phyloP scores from a whole-genome alignment of 164 flowering plant species.

The grape (Vitis vinifera) region DNA sequence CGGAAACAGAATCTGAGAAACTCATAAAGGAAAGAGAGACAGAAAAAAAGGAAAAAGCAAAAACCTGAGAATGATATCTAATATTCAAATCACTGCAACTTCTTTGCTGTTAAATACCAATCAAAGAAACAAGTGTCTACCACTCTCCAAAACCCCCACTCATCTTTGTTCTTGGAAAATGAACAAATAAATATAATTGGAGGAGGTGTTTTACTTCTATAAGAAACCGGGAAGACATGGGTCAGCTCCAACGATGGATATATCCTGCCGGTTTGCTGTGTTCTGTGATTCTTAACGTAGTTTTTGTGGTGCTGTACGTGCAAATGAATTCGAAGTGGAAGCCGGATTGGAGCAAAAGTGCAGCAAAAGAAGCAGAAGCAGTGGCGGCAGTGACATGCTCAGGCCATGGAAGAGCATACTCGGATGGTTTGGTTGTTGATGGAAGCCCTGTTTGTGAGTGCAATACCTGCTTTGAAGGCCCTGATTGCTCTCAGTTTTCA shows the following conservation, averaged over 20 bases:
- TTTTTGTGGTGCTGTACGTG: neutral
- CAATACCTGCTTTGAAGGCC: constrained; percentile 29
- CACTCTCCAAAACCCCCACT: too few relatives aligned
- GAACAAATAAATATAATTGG: too few relatives aligned
- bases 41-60: too few relatives aligned
- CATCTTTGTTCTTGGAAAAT: too few relatives aligned
- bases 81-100: too few relatives aligned
- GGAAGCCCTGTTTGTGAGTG: constrained; percentile 32
- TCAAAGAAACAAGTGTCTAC: too few relatives aligned
- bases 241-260: neutral
- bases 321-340: neutral
- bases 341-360: constrained; percentile 10
- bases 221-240: neutral
- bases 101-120: too few relatives aligned
- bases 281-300: neutral
- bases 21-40: too few relatives aligned
- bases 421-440: constrained; percentile 23
- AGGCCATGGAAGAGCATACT: constrained; percentile 40
- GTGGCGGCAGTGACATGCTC: constrained; percentile 35
- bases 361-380: constrained; percentile 34
- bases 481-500: constrained; percentile 29
- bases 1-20: too few relatives aligned
- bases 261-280: neutral
- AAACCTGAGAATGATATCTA: too few relatives aligned
- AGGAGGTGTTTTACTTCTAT: too few relatives aligned